Conservation (phyloP, 192 early-diverging fungal genomes). For the Coemansia sp. region DNA sequence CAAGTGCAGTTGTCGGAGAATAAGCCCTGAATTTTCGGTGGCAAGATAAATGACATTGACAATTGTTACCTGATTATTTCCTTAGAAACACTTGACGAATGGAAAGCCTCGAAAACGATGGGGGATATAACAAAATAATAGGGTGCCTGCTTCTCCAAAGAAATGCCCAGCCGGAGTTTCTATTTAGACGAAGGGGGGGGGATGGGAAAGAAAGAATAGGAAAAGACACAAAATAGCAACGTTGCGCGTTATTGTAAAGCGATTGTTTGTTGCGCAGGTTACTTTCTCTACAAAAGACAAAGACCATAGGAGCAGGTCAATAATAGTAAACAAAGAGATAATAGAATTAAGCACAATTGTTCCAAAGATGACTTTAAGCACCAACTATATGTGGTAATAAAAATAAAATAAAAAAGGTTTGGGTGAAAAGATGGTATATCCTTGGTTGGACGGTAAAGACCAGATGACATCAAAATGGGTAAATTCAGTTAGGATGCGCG, state of each 20-base stretch:
- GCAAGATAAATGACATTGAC: background rate
- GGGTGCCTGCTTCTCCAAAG: background rate
- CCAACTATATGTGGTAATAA: background rate
- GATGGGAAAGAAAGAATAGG: conserved; percentile 2
- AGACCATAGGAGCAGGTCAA: background rate
- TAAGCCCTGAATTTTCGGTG: background rate
- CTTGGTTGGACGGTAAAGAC: background rate
- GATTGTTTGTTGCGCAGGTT: background rate
- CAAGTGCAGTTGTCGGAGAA: background rate
- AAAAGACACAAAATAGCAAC: conserved; percentile 5
- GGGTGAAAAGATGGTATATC: background rate
- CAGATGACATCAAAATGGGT: background rate
- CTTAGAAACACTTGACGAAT: background rate
- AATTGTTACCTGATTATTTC: background rate
- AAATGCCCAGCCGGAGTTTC: background rate
- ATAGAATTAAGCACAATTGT: background rate
- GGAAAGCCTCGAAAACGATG: background rate
- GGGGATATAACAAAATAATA: background rate
- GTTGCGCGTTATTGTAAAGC: background rate
- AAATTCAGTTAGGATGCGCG: background rate
- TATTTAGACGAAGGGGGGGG: background rate
- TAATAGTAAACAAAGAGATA: background rate
- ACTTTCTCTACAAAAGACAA: background rate
- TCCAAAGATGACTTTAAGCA: too few species aligned
- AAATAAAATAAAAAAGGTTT: background rate